Base-by-base conservation (phyloP, 1,284 basidiomycete species). In the Earliella scabrosa region DNA sequence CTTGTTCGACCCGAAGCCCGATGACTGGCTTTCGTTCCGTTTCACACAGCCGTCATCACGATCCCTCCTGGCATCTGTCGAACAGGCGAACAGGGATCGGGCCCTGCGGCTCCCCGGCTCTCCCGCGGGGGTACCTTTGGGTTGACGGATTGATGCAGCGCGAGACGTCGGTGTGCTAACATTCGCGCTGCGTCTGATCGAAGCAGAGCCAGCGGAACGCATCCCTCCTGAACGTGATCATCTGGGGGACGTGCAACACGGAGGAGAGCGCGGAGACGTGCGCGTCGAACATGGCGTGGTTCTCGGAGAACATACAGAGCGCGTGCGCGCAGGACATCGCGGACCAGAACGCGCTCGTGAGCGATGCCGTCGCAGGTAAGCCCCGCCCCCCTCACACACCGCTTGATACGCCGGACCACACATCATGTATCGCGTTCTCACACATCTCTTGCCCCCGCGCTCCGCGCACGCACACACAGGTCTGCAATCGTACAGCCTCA, bases 161-260 rank as follows among this genome's bases (percentile, higher is more conserved):
- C 14, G 8, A 21, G 21, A 27, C 38, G 35, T 16, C 40, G n/a
- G 50, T 18, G 29, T 49, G 43, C 62, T 60, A 23, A 58, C 50
- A 23, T 63, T 40, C 32, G 31, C 32, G 32, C 45, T 35, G 11
- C 24, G 38, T 52, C 3, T 49, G 39, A 48, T 54, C 45, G 38
- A 64, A 71, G 67, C 71, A 91, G 87, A 80, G 82, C 16, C 84
- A 91, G 65, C 68, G 71, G 1, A 86, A 93, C 70, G 71, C 86
- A 45, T 81, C 83, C 1, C 69, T 77, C 34, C 75, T 92, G 61
- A 93, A 92, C 66, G 68, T 76, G 3, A 75, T 93, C 32, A 65
- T 94, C 8, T 91, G 86, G 85, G 89, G 88, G 4, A 91, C 87
- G 0, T 92, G 89, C 69, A 89, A 89, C 66, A 88, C 88, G 8